Conservation (phyloP, 1,284 basidiomycete genomes). For the Moniliophthora roreri region DNA sequence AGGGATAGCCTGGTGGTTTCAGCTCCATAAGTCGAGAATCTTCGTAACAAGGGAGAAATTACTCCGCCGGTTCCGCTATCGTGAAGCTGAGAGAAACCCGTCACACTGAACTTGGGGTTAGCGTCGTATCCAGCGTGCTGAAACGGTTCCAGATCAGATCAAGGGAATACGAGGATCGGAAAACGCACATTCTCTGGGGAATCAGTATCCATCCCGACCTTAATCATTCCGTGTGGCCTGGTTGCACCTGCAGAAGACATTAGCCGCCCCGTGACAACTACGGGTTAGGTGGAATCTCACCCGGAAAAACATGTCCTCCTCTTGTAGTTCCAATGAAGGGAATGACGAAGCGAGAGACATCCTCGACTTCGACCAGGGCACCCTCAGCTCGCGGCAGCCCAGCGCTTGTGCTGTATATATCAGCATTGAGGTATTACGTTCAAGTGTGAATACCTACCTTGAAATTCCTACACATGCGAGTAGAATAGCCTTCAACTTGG, state of each 20-base stretch:
- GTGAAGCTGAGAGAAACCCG: conserved; percentile 63
- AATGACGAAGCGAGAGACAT: conserved; percentile 46
- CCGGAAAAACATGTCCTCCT: conserved; percentile 66
- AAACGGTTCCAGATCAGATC: neutral
- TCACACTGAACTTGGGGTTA: conserved; percentile 48
- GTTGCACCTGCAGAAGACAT: conserved; percentile 45
- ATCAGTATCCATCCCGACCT: conserved; percentile 65
- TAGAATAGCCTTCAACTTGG: too few relatives aligned
- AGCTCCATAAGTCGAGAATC: too few relatives aligned
- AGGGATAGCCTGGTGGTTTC: conserved; percentile 41
- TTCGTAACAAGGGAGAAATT: conserved; percentile 19
- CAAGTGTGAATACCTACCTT: too few relatives aligned
- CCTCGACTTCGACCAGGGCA: conserved; percentile 12
- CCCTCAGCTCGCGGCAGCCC: too few relatives aligned
- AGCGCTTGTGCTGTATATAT: too few relatives aligned
- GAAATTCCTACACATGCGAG: too few relatives aligned
- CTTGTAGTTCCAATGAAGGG: conserved; percentile 61
- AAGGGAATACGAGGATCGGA: neutral
- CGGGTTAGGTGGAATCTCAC: conserved; percentile 26
- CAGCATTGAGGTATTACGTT: too few relatives aligned
- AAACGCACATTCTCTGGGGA: conserved; percentile 53
- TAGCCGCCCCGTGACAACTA: conserved; percentile 1
- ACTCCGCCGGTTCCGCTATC: conserved; percentile 63
- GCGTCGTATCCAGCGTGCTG: conserved; percentile 66
- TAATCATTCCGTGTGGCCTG: conserved; percentile 65